Percentiles rank a stretch among this genome's conserved stretches.
Conservation (phyloP, 2,329 filamentous ascomycete species). For the Endothia cerciana region DNA sequence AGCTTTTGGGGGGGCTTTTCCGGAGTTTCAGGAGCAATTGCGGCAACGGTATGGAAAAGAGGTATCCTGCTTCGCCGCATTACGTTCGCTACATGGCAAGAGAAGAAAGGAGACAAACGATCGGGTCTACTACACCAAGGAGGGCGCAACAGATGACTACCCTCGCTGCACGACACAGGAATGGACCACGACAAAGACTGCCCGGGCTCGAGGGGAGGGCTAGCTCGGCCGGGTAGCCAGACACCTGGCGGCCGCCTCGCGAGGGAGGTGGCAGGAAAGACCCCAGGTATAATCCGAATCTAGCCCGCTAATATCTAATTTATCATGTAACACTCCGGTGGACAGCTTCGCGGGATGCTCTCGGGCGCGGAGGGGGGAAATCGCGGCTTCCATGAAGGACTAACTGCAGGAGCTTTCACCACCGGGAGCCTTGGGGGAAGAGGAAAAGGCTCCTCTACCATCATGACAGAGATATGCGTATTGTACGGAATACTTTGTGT, state of each 20-base stretch:
- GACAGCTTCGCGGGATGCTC: conserved; percentile 6
- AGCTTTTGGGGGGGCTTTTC: conserved; percentile 37
- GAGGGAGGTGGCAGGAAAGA: conserved; percentile 18
- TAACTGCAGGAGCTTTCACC: conserved; percentile 9
- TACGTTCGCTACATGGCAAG: conserved; percentile 47
- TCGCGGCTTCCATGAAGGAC: conserved; percentile 7
- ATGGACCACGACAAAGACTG: conserved; percentile 31
- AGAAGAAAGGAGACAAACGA: conserved; percentile 33
- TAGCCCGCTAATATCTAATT: conserved; percentile 49
- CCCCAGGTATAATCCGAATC: conserved; percentile 30
- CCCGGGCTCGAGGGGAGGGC: conserved; percentile 39
- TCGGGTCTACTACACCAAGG: conserved; percentile 24
- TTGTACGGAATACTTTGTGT: conserved; percentile 25
- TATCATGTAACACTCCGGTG: conserved; percentile 40
- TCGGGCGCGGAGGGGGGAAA: conserved; percentile 23
- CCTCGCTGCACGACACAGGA: conserved; percentile 23
- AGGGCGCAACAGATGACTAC: conserved; percentile 31
- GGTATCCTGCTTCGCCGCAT: conserved; percentile 44
- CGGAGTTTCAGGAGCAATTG: conserved; percentile 53
- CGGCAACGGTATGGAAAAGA: conserved; percentile 41
- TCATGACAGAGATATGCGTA: conserved; percentile 23
- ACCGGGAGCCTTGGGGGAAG: conserved; percentile 1
- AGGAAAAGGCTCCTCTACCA: conserved; percentile 17
- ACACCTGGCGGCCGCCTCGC: conserved; percentile 16
- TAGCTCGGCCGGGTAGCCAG: conserved; percentile 37